These are phyloP conservation scores for Geotrichum ghanense DNA, from an alignment of 805 yeast genomes.

Conservation along the genomic window DNA sequence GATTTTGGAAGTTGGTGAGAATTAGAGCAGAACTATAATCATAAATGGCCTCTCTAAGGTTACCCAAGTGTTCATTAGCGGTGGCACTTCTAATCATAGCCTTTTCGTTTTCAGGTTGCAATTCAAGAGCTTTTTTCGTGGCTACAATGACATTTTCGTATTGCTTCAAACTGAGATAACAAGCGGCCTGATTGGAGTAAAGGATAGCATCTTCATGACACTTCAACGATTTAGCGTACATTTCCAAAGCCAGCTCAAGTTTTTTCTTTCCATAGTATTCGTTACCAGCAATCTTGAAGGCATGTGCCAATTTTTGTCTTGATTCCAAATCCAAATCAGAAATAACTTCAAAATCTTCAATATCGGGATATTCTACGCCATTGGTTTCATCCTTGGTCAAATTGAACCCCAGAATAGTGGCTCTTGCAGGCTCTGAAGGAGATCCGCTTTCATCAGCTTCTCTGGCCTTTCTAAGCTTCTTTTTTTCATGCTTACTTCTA, in stretches of 20 bases:
- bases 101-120: constrained; percentile 85
- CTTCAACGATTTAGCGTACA: constrained; percentile 66
- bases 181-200: constrained; percentile 94
- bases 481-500: neutral
- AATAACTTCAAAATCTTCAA: constrained; percentile 19
- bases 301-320: constrained; percentile 46
- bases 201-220: constrained; percentile 77
- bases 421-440: neutral
- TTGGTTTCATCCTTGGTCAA: constrained; percentile 15
- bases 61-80: constrained; percentile 74
- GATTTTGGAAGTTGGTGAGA: constrained; percentile 71
- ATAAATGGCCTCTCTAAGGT: constrained; percentile 74
- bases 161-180: constrained; percentile 72
- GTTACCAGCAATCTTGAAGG: constrained; percentile 87
- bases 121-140: constrained; percentile 71
- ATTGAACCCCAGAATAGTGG: constrained; percentile 16
- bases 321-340: constrained; percentile 15
- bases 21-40: constrained; percentile 86
- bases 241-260: constrained; percentile 62
- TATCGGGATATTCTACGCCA: constrained; percentile 26
- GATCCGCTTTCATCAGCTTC: constrained; percentile 1
- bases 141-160: constrained; percentile 80
- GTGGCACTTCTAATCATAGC: constrained; percentile 89
- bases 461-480: constrained; percentile 2
- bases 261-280: constrained; percentile 43